A percentile compares a stretch with the other conserved stretches of the same genome.
phyloP scores from a whole-genome alignment of 2,329 filamentous ascomycete genomes.

The Huntiella abstrusa region DNA sequence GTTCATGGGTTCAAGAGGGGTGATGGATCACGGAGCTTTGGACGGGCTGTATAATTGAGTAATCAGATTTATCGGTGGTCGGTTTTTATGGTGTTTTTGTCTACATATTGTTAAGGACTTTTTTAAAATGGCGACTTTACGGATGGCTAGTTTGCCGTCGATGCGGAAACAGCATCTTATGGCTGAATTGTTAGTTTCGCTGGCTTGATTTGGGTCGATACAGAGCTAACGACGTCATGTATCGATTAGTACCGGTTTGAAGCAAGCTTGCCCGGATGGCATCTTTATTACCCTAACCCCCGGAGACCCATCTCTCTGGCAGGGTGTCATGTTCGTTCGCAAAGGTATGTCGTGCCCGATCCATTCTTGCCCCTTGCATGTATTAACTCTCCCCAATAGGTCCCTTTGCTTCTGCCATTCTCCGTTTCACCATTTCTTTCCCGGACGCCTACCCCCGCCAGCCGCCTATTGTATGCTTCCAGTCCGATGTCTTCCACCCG shows the following conservation, averaged over 20 bases:
- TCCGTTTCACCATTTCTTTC: slow-evolving; percentile 82
- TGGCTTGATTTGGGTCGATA: not conserved
- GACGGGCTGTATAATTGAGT: too few relatives aligned
- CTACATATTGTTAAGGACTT: not conserved
- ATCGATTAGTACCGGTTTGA: slow-evolving; percentile 49
- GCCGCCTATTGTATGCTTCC: slow-evolving; percentile 73
- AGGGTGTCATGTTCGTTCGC: slow-evolving; percentile 77
- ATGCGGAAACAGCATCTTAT: slow-evolving; percentile 59
- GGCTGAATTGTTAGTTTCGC: slow-evolving; percentile 53
- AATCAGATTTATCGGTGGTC: too few relatives aligned
- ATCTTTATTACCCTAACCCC: slow-evolving; percentile 73
- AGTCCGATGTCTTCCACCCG: slow-evolving; percentile 87
- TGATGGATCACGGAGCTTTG: too few relatives aligned
- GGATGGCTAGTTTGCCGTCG: slow-evolving; percentile 30
- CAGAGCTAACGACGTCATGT: not conserved
- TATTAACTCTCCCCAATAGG: slow-evolving; percentile 29
- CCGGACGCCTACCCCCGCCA: slow-evolving; percentile 59
- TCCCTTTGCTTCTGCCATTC: slow-evolving; percentile 69
- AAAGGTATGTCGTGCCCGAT: slow-evolving; percentile 40
- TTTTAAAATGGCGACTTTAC: slow-evolving; percentile 24
- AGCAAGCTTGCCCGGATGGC: slow-evolving; percentile 65
- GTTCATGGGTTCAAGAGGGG: too few relatives aligned
- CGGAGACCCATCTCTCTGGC: slow-evolving; percentile 66
- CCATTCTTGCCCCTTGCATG: not conserved
- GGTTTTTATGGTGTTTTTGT: not conserved